phyloP scores from a whole-genome alignment of 202 grass and related monocot species.

The Dendrocalamus latiflorus region DNA sequence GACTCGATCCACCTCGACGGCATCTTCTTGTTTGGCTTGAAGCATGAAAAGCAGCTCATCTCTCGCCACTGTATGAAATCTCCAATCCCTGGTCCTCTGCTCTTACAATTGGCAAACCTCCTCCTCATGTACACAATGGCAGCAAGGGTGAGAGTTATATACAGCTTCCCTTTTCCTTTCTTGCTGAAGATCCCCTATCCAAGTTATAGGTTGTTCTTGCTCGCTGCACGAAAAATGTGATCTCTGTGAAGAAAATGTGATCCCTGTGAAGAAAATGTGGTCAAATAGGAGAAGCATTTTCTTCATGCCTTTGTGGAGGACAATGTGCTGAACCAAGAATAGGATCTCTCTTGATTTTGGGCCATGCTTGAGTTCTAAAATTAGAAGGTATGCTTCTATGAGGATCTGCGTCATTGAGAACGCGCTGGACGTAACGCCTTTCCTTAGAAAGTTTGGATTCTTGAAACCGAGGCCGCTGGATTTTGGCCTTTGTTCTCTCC shows the following conservation, averaged over 20 bases:
- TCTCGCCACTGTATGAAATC: slow-evolving; percentile 6
- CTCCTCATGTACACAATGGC: slow-evolving; percentile 2
- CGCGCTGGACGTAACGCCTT: neutral
- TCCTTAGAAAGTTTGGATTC: neutral
- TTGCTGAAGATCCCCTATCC: slow-evolving; percentile 20
- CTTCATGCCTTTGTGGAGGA: slow-evolving; percentile 20
- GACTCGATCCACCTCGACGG: neutral
- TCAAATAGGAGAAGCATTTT: slow-evolving; percentile 10
- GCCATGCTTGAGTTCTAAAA: slow-evolving; percentile 17
- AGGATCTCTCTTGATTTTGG: slow-evolving; percentile 5
- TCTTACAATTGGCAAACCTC: neutral
- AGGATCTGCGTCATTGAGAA: slow-evolving; percentile 1
- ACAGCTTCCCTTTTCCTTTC: neutral
- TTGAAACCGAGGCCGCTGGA: neutral
- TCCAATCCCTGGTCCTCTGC: neutral
- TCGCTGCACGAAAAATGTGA: slow-evolving; percentile 23
- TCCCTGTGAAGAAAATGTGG: slow-evolving; percentile 27
- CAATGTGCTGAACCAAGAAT: slow-evolving; percentile 27
- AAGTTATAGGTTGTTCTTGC: slow-evolving; percentile 11
- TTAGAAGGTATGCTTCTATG: slow-evolving; percentile 4
- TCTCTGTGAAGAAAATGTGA: slow-evolving; percentile 29
- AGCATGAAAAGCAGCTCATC: slow-evolving; percentile 59
- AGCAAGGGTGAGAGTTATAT: slow-evolving; percentile 10
- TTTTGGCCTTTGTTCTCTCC: neutral
- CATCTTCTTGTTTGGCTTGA: slow-evolving; percentile 34